phyloP scores from a whole-genome alignment of 805 yeast genomes.

The Starmerella roubikii region DNA sequence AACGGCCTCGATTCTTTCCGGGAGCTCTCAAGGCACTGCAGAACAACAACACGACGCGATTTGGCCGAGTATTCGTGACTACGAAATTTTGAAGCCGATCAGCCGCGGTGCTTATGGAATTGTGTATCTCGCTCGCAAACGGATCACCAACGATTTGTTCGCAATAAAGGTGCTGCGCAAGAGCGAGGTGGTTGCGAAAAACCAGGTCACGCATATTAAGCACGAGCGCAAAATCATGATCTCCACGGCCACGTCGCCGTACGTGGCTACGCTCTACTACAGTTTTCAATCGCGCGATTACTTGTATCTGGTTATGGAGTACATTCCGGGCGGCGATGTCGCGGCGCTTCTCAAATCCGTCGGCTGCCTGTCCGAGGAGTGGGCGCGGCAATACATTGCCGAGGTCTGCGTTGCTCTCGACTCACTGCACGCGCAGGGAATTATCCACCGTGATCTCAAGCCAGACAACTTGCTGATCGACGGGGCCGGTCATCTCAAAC shows the following conservation, averaged over 20 bases:
- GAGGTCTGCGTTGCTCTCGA: conserved; percentile 85
- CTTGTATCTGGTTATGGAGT: conserved; percentile 90
- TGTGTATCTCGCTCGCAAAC: conserved; percentile 73
- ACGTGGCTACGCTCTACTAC: conserved; percentile 76
- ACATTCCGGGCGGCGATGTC: conserved; percentile 88
- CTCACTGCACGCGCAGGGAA: conserved; percentile 76
- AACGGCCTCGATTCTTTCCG: conserved; percentile 8
- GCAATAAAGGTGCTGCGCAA: conserved; percentile 88
- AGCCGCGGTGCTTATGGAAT: conserved; percentile 97
- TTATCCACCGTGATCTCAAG: conserved; percentile 87
- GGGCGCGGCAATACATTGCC: conserved; percentile 71
- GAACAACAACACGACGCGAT: conserved; percentile 1
- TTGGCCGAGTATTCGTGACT: conserved; percentile 68
- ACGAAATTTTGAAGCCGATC: conserved; percentile 81
- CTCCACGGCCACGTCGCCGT: conserved; percentile 77
- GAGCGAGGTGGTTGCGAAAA: conserved; percentile 92
- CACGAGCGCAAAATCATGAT: conserved; percentile 97
- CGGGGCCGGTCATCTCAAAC: conserved; percentile 70
- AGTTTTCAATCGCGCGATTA: conserved; percentile 83
- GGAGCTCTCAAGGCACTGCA: not conserved
- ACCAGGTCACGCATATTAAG: conserved; percentile 87
- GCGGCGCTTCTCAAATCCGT: conserved; percentile 71
- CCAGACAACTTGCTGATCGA: conserved; percentile 90
- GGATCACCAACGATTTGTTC: conserved; percentile 81
- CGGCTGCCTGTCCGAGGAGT: conserved; percentile 71